These are phyloP conservation scores for Penicillium griseofulvum DNA, from an alignment of 2,329 filamentous ascomycete genomes.

Conservation along the genomic window DNA sequence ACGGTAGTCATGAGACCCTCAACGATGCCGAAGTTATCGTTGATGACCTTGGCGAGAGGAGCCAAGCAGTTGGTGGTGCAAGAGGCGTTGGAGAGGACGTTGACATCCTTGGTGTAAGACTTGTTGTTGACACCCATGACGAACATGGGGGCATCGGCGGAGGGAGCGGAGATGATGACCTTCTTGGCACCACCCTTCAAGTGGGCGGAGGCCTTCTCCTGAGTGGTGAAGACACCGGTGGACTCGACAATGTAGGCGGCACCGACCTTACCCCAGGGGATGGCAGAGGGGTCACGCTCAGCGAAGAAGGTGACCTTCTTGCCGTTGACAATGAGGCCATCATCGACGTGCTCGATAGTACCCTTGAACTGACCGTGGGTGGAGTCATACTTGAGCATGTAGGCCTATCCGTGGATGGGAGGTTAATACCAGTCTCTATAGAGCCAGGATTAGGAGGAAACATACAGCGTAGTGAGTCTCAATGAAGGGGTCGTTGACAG, in stretches of 20 bases:
- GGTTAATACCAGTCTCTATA: not conserved
- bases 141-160: slow-evolving; percentile 93
- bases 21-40: slow-evolving; percentile 96
- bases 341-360: slow-evolving; percentile 66
- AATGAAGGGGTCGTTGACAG: slow-evolving; percentile 99
- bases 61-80: slow-evolving; percentile 99
- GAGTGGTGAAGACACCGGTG: slow-evolving; percentile 98
- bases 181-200: slow-evolving; percentile 98
- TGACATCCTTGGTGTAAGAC: slow-evolving; percentile 82
- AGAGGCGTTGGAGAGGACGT: slow-evolving; percentile 98
- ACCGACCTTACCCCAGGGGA: slow-evolving; percentile 84
- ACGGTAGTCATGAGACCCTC: slow-evolving; percentile 99
- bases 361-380: slow-evolving; percentile 97
- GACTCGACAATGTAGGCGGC: slow-evolving; percentile 96
- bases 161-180: slow-evolving; percentile 67
- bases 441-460: slow-evolving; percentile 29
- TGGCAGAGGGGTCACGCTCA: slow-evolving; percentile 83
- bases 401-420: slow-evolving; percentile 60
- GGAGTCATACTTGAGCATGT: slow-evolving; percentile 99
- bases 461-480: slow-evolving; percentile 95
- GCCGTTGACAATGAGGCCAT: slow-evolving; percentile 82
- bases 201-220: slow-evolving; percentile 89
- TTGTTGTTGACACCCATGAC: slow-evolving; percentile 99
- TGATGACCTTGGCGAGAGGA: slow-evolving; percentile 97
- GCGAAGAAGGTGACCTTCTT: slow-evolving; percentile 94